Conservation (phyloP, 2,329 filamentous ascomycete genomes). For the Juglanconis sp. region DNA sequence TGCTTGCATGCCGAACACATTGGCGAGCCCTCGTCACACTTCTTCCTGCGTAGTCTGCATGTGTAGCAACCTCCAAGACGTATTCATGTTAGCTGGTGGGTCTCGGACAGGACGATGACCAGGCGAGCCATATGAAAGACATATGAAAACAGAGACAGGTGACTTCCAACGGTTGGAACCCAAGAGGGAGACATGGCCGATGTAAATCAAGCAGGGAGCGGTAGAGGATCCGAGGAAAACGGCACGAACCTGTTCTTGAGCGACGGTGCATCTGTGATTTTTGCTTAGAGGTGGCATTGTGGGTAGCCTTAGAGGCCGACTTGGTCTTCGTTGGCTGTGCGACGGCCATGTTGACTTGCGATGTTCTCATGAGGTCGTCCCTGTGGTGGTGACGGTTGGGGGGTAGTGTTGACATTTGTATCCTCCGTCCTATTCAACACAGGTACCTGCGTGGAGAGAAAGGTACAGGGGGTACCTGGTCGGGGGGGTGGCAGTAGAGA, state of each 20-base stretch:
- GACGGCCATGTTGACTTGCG: constrained; percentile 59
- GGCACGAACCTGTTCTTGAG: constrained; percentile 82
- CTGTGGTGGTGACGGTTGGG: constrained; percentile 47
- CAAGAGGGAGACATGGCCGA: not conserved
- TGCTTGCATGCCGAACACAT: constrained; percentile 65
- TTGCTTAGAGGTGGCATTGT: constrained; percentile 55
- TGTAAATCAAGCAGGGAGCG: not conserved
- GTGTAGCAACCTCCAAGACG: constrained; percentile 59
- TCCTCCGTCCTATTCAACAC: constrained; percentile 29
- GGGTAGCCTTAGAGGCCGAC: constrained; percentile 50
- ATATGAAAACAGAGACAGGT: constrained; percentile 20
- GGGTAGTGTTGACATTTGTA: constrained; percentile 67
- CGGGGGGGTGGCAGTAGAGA: constrained; percentile 27
- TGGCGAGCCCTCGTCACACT: constrained; percentile 64
- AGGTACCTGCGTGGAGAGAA: constrained; percentile 38
- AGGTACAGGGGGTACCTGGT: constrained; percentile 16
- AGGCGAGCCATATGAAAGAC: constrained; percentile 13
- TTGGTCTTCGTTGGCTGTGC: constrained; percentile 58
- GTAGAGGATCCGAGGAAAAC: constrained; percentile 21
- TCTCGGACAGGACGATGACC: constrained; percentile 8
- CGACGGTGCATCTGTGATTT: constrained; percentile 88
- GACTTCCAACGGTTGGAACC: constrained; percentile 23
- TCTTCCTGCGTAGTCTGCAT: constrained; percentile 64
- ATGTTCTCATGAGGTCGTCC: constrained; percentile 47
- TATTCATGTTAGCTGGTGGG: constrained; percentile 29